These are phyloP conservation scores for Candida sanyaensis DNA, from an alignment of 1,139 yeast genomes.

Conservation along the genomic window DNA sequence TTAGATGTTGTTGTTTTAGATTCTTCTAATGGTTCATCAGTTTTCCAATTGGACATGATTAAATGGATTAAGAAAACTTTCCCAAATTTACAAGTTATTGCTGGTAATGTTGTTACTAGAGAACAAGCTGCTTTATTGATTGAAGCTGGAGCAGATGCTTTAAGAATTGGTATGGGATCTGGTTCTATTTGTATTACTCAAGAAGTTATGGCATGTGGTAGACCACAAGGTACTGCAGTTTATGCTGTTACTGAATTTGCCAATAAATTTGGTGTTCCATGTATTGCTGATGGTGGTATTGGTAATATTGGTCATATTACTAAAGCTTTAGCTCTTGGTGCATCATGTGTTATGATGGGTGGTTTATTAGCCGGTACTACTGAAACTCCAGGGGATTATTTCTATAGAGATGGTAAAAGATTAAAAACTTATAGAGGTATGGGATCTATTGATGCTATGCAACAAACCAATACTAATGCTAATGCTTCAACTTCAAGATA, in stretches of 20 bases:
- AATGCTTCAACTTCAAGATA: conserved; percentile 98
- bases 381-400: conserved; percentile 99
- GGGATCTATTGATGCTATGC: conserved; percentile 99
- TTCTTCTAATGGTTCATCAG: conserved; percentile 96
- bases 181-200: conserved; percentile 99
- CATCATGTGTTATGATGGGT: conserved; percentile 99
- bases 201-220: conserved; percentile 99
- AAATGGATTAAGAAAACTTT: conserved; percentile 81
- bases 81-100: conserved; percentile 84
- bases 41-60: conserved; percentile 92
- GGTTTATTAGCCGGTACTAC: conserved; percentile 98
- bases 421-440: conserved; percentile 97
- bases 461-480: conserved; percentile 82
- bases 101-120: conserved; percentile 98
- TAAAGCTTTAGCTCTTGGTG: conserved; percentile 96
- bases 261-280: conserved; percentile 87
- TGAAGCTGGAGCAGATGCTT: conserved; percentile 96
- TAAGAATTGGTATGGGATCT: conserved; percentile 99
- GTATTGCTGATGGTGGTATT: conserved; percentile 99
- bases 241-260: conserved; percentile 87
- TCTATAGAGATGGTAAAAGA: conserved; percentile 97
- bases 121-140: conserved; percentile 98
- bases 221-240: conserved; percentile 99
- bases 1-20: conserved; percentile 94
- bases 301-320: conserved; percentile 98